Evolutionary conservation across 768 basidiomycete genomes (phyloP).

Genomic region (Epithele typhae): DNA sequence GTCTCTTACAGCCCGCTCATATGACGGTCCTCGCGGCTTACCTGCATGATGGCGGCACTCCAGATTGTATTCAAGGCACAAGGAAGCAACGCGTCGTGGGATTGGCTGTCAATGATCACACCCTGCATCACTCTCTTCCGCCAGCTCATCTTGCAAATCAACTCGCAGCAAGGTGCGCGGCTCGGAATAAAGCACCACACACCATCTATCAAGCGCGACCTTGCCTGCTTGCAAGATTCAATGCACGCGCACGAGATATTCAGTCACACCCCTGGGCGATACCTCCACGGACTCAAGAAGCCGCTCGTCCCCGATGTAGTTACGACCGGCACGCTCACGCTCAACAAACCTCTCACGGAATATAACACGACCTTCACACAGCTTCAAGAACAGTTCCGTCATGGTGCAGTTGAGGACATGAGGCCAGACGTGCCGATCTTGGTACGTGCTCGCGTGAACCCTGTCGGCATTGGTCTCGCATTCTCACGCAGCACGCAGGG

Average conservation of each 20-base stretch:
- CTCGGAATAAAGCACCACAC: conserved; percentile 29
- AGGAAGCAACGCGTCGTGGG: conserved; percentile 31
- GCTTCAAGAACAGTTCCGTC: not conserved
- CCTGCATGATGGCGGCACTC: not conserved
- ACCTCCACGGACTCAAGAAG: too few relatives aligned
- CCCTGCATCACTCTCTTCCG: conserved; percentile 28
- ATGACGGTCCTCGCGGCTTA: too few relatives aligned
- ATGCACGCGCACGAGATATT: conserved; percentile 11
- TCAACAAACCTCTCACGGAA: too few relatives aligned
- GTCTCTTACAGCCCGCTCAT: not conserved
- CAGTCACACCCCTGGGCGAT: too few relatives aligned
- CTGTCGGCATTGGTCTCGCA: too few relatives aligned
- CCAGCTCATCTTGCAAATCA: conserved; percentile 22
- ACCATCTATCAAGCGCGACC: conserved; percentile 27
- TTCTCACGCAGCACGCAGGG: too few relatives aligned
- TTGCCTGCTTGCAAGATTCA: conserved; percentile 21
- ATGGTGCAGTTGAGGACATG: not conserved
- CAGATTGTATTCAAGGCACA: conserved; percentile 29
- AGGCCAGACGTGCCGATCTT: not conserved
- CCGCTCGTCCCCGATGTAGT: too few relatives aligned
- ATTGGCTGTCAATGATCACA: conserved; percentile 29
- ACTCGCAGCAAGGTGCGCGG: conserved; percentile 22
- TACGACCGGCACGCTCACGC: too few relatives aligned
- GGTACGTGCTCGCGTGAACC: not conserved
- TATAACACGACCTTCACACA: too few relatives aligned